A percentile compares a stretch with the other conserved stretches of the same genome.
These are phyloP conservation scores for Colletotrichum eremochloae DNA, from an alignment of 2,329 filamentous ascomycete genomes.

Conservation along the genomic window DNA sequence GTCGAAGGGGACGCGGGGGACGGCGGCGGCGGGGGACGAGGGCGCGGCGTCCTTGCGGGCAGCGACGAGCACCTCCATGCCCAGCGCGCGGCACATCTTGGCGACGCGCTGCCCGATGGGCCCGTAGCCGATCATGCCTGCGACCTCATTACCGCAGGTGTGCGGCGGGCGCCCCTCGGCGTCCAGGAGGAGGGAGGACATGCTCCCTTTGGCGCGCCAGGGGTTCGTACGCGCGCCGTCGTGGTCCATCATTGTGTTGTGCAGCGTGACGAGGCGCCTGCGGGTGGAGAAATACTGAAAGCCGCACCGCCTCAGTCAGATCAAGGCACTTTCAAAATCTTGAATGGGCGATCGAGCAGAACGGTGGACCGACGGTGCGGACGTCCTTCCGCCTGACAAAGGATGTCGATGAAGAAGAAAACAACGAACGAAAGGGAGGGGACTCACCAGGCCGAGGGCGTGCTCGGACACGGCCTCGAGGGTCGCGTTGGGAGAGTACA, in stretches of 20 bases:
- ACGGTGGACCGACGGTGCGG: neutral
- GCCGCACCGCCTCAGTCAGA: neutral
- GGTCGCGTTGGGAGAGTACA: slow-evolving; percentile 43
- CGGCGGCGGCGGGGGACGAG: neutral
- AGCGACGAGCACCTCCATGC: slow-evolving; percentile 46
- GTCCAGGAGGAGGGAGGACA: slow-evolving; percentile 42
- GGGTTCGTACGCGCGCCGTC: slow-evolving; percentile 29
- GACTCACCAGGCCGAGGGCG: slow-evolving; percentile 43
- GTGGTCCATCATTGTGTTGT: slow-evolving; percentile 43
- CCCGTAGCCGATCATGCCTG: slow-evolving; percentile 48
- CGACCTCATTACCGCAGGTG: slow-evolving; percentile 47
- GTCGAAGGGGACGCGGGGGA: slow-evolving; percentile 39
- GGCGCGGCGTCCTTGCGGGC: slow-evolving; percentile 42
- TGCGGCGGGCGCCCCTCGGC: slow-evolving; percentile 45
- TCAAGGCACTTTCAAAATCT: neutral
- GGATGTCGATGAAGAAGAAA: neutral
- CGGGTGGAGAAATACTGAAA: slow-evolving; percentile 44
- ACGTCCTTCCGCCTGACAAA: neutral
- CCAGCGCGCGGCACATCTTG: slow-evolving; percentile 43
- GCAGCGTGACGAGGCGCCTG: slow-evolving; percentile 43
- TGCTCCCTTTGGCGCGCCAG: slow-evolving; percentile 42
- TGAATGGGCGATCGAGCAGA: neutral
- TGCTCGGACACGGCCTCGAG: slow-evolving; percentile 46
- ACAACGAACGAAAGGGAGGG: neutral
- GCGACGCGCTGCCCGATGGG: slow-evolving; percentile 46